Conservation (phyloP, 2,329 filamentous ascomycete genomes). For the Fusarium tuaranense region DNA sequence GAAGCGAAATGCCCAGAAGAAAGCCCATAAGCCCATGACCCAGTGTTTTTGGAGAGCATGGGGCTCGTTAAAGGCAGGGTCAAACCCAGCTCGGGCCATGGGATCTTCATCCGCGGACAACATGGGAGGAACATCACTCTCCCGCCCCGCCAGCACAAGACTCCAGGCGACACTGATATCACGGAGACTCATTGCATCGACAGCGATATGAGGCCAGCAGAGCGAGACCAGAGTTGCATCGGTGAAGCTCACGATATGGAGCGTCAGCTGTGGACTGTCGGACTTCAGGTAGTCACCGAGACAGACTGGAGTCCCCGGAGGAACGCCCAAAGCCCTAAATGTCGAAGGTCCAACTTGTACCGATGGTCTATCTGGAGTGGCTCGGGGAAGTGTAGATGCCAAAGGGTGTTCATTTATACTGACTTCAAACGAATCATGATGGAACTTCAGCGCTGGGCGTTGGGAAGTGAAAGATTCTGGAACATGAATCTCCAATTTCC, state of each 20-base stretch:
- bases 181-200: constrained; percentile 10
- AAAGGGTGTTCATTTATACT: constrained; percentile 56
- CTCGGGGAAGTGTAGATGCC: constrained; percentile 50
- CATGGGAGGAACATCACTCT: background rate
- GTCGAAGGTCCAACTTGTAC: background rate
- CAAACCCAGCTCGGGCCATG: constrained; percentile 9
- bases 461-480: constrained; percentile 44
- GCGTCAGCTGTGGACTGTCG: constrained; percentile 14
- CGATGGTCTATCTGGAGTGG: constrained; percentile 15
- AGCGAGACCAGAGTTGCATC: constrained; percentile 24
- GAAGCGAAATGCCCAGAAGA: constrained; percentile 1
- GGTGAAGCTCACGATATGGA: constrained; percentile 17
- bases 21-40: constrained; percentile 5
- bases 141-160: constrained; percentile 7
- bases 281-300: constrained; percentile 14
- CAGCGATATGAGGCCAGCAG: constrained; percentile 18
- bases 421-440: constrained; percentile 50
- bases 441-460: constrained; percentile 55
- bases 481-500: constrained; percentile 49
- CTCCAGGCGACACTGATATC: constrained; percentile 15
- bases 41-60: background rate
- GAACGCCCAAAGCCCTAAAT: background rate
- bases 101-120: constrained; percentile 8
- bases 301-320: background rate
- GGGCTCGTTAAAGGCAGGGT: background rate